These are phyloP conservation scores for Zelonia costaricensis DNA, from an alignment of 208 protist species.

Conservation along the genomic window DNA sequence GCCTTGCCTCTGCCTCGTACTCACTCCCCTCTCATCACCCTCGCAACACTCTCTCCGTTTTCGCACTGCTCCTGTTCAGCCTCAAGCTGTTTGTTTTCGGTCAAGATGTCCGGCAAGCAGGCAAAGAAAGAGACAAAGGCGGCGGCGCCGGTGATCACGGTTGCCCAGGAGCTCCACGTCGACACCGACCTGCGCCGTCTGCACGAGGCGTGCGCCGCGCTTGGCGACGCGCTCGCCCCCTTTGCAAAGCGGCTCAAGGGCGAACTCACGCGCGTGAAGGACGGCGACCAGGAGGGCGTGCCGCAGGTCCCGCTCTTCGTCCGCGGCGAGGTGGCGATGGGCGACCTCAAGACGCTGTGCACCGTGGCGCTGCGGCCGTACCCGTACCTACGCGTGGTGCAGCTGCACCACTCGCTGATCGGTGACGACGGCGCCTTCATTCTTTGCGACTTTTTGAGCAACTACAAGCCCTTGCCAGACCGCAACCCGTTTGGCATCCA, in stretches of 20 bases:
- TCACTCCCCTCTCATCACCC: background rate
- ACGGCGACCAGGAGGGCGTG: constrained; percentile 72
- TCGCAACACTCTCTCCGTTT: background rate
- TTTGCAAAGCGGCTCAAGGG: constrained; percentile 74
- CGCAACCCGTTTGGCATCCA: constrained; percentile 85
- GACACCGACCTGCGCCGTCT: constrained; percentile 75
- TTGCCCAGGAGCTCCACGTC: constrained; percentile 72
- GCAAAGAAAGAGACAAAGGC: constrained; percentile 36
- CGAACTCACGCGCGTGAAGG: constrained; percentile 75
- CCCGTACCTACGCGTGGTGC: constrained; percentile 73
- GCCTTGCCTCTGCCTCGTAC: background rate
- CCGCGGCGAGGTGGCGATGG: constrained; percentile 42
- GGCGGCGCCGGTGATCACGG: constrained; percentile 37
- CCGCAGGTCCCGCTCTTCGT: constrained; percentile 82
- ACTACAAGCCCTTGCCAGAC: constrained; percentile 67
- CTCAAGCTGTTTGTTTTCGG: background rate
- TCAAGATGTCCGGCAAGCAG: constrained; percentile 26
- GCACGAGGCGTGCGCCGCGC: constrained; percentile 44
- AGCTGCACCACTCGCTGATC: constrained; percentile 67
- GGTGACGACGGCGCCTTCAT: constrained; percentile 84
- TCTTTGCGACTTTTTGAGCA: constrained; percentile 74
- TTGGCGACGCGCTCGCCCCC: constrained; percentile 56
- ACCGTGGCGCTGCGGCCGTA: constrained; percentile 60
- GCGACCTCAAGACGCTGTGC: constrained; percentile 55
- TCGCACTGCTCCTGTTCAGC: background rate